Conservation (phyloP, 148 eudicot genomes). For the Diospyros kaki region DNA sequence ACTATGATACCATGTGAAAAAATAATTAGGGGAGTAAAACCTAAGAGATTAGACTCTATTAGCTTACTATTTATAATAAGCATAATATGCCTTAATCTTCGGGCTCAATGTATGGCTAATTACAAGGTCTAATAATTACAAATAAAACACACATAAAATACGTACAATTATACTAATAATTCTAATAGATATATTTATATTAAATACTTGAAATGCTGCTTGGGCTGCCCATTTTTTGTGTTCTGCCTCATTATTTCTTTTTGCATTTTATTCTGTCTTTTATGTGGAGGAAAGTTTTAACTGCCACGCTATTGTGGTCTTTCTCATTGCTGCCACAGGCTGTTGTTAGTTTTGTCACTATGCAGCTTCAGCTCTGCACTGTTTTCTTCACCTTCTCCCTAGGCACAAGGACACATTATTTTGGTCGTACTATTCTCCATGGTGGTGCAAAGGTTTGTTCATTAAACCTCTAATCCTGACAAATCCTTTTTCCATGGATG, state of each 20-base stretch:
- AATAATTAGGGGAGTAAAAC: too few relatives aligned
- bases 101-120: too few relatives aligned
- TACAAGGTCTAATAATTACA: too few relatives aligned
- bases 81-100: too few relatives aligned
- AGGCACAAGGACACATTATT: constrained; percentile 96
- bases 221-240: neutral
- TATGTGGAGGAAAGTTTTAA: neutral
- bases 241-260: neutral
- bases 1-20: too few relatives aligned
- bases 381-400: constrained; percentile 97
- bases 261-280: constrained; percentile 3
- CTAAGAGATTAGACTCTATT: too few relatives aligned
- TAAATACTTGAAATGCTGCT: neutral
- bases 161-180: too few relatives aligned
- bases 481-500: constrained; percentile 7
- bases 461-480: constrained; percentile 9
- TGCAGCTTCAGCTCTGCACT: constrained; percentile 93
- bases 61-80: too few relatives aligned
- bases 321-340: constrained; percentile 55
- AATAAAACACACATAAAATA: too few relatives aligned
- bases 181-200: neutral
- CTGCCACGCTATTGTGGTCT: neutral
- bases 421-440: constrained; percentile 97
- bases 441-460: constrained; percentile 90
- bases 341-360: constrained; percentile 85